Evolutionary conservation across 2,329 filamentous ascomycete species (phyloP).

Genomic region (Colletotrichum echinochloae): DNA sequence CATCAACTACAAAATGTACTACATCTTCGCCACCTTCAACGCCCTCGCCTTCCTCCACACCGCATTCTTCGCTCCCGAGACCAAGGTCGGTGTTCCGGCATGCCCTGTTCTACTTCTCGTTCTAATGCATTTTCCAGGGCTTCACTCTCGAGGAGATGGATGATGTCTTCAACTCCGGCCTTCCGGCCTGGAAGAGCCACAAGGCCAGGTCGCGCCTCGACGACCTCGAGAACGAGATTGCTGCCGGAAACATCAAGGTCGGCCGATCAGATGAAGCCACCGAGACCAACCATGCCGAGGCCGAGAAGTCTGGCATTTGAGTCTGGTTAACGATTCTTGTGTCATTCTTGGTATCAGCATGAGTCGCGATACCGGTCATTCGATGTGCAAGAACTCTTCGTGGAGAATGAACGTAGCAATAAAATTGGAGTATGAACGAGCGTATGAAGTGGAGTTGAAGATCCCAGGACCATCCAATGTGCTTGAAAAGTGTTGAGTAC

Average conservation of each 20-base stretch:
- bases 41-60: constrained; percentile 76
- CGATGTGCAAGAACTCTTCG: background rate
- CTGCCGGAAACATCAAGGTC: constrained; percentile 58
- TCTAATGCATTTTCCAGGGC: constrained; percentile 51
- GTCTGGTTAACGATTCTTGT: background rate
- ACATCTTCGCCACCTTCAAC: constrained; percentile 82
- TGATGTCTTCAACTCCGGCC: constrained; percentile 73
- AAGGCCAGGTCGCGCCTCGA: constrained; percentile 60
- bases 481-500: background rate
- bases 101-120: background rate
- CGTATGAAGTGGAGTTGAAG: background rate
- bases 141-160: constrained; percentile 84
- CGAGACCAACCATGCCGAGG: background rate
- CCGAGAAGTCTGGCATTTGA: constrained; percentile 28
- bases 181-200: constrained; percentile 68
- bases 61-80: constrained; percentile 72
- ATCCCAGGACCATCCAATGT: background rate
- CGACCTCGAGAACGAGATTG: constrained; percentile 60
- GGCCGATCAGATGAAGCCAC: background rate
- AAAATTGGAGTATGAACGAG: background rate
- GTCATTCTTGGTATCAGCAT: background rate
- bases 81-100: constrained; percentile 54
- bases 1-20: constrained; percentile 75
- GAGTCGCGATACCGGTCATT: background rate
- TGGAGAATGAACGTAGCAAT: background rate